Base-by-base conservation (phyloP, 2,329 filamentous ascomycete species). In the Capronia americana region DNA sequence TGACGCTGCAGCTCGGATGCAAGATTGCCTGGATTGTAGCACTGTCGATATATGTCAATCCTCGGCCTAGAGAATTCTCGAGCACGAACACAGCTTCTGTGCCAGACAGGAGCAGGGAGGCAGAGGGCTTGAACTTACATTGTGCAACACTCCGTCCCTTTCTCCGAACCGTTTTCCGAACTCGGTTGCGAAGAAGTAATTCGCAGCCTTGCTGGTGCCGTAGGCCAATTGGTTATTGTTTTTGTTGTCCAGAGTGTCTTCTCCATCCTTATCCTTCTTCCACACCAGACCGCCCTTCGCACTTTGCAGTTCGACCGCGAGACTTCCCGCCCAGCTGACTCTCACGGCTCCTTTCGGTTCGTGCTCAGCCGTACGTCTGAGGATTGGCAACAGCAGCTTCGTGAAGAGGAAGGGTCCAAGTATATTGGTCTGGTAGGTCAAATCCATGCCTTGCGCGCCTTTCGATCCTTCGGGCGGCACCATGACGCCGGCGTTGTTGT, bases 21-120 rank as follows among this genome's bases (percentile, higher is more conserved):
- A 69, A 82, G 75, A 41, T 80, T 77, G 0, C 81, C 81, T 0
- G 81, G 81, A 69, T 82, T 80, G 32, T 79, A 67, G 24, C 41
- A 57, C 68, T 62, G 30, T 53, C 23, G 48, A 51, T 17, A 24
- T 7, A 26, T 11, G 48, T 51, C 12, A 55, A 4, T 20, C n/a
- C 51, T 14, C 51, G 4, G 51, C 2, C 24, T 2, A 14, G 11
- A 7, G 20, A 54, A 30, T 55, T 4, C 14, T n/a, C 17, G 14
- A 17, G 24, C 28, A 23, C 30, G 46, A 32, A 23, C 4, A n/a
- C 17, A 44, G 17, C 1, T 48, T 12, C 23, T 12, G 1, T 28
- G 24, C 24, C 5, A 20, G 26, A 3, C 41, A 6, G 41, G 41
- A 5, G 6, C 6, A 20, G 20, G 8, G 20, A 26, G 4, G 11